Base-by-base conservation (phyloP, 441 rosid genomes). In the Viola pubescens region DNA sequence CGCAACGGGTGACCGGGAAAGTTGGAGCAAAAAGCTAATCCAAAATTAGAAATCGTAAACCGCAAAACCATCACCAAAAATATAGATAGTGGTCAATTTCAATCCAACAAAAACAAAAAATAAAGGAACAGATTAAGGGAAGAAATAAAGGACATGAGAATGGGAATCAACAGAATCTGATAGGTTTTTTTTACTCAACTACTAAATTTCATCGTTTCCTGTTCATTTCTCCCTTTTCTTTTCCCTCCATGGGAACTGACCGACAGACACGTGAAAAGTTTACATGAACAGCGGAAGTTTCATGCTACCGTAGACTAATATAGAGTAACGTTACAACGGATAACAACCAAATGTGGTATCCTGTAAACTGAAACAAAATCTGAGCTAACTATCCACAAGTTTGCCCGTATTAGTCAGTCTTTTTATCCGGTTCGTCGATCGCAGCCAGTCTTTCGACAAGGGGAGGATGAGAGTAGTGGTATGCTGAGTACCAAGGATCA, bases 391-490 rank as follows among this genome's bases (percentile, higher is more conserved):
- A 10, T 37, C 58, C 39, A 3, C 53, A 53, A 44, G 52, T 10
- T 26, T 52, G 49, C 62, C 44, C 34, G 16, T 14, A 63, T 80
- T 68, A 92, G 59, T 87, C 88, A 13, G 69, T 76, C 83, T 92
- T 92, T 60, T 87, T 89, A 52, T 79, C 90, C 4, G 73, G 61
- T 73, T 75, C 80, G 63, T 87, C 95, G 5, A 94, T 72, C 19
- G 95, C 97, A 16, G 82, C 78, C 75, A 94, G 74, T 72, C 98
- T 81, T 75, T 94, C 98, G 0, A 87, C 98, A 14, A 94, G 88
- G 6, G 95, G 95, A 67, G 97, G 97, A 65, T 89, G 98, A 54
- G 98, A 94, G 69, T 94, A 88, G 79, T 94, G 98, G 73, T 89
- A 89, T 5, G 97, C 91, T 0, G 97, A 92, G 80, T 87, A 92